A percentile compares a stretch with the other conserved stretches of the same genome.
These are phyloP conservation scores for Pseudogymnoascus sp. DNA, from an alignment of 2,329 filamentous ascomycete genomes.

Conservation along the genomic window DNA sequence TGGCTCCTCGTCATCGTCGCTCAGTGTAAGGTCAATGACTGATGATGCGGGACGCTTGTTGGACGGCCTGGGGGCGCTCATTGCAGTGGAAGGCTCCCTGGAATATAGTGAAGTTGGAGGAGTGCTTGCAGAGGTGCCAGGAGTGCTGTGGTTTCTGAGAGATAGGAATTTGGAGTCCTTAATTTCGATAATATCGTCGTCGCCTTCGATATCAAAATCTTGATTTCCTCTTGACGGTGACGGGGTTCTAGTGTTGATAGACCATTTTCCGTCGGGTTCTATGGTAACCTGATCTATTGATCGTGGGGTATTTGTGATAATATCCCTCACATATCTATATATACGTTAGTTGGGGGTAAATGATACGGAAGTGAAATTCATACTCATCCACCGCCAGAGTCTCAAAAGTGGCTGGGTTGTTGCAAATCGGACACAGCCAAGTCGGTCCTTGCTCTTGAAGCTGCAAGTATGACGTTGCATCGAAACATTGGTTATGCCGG, in stretches of 20 bases:
- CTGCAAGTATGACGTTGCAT: conserved; percentile 84
- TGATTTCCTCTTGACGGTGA: conserved; percentile 13
- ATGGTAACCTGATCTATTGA: conserved; percentile 80
- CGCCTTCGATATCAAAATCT: conserved; percentile 34
- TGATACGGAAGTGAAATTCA: conserved; percentile 28
- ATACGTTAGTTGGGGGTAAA: neutral
- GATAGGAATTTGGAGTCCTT: conserved; percentile 26
- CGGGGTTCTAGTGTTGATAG: conserved; percentile 26
- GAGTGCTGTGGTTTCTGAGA: conserved; percentile 32
- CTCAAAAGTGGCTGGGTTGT: conserved; percentile 72
- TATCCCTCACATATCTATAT: conserved; percentile 76
- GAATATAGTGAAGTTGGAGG: conserved; percentile 17
- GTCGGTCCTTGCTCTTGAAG: conserved; percentile 93
- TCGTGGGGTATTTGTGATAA: conserved; percentile 63
- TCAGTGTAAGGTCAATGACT: conserved; percentile 48
- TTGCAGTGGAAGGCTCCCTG: conserved; percentile 33
- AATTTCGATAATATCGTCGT: conserved; percentile 45
- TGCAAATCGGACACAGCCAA: conserved; percentile 94
- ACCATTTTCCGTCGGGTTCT: conserved; percentile 79
- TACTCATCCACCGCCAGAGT: conserved; percentile 81
- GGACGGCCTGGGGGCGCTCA: conserved; percentile 19
- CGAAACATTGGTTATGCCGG: conserved; percentile 89
- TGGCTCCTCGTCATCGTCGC: conserved; percentile 42
- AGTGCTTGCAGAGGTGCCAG: conserved; percentile 19
- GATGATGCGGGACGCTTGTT: conserved; percentile 39